Percentiles rank a stretch among this genome's conserved stretches.
phyloP scores from a whole-genome alignment of 2,329 filamentous ascomycete genomes.

The Sordariomycetes sp. region DNA sequence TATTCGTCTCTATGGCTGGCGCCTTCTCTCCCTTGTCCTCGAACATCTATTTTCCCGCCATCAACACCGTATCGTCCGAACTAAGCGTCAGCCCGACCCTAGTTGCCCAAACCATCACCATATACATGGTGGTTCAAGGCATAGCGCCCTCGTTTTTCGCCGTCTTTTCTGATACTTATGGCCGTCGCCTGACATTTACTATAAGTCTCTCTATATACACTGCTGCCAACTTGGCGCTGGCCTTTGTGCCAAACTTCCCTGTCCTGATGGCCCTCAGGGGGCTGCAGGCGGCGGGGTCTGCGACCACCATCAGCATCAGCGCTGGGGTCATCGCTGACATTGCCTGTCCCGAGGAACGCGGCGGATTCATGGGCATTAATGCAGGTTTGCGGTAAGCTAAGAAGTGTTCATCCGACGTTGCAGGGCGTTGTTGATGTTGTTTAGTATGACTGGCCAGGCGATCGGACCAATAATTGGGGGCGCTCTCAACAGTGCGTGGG shows the following conservation, averaged over 20 bases:
- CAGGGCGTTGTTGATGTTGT: too few species aligned
- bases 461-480: constrained; percentile 23
- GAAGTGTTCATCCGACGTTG: not conserved
- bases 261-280: constrained; percentile 8
- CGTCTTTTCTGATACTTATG: constrained; percentile 24
- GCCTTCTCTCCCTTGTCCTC: constrained; percentile 12
- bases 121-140: constrained; percentile 33
- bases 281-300: constrained; percentile 11
- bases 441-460: constrained; percentile 9
- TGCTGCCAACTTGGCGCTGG: constrained; percentile 7
- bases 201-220: constrained; percentile 5
- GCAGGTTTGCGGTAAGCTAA: constrained; percentile 5
- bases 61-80: constrained; percentile 11
- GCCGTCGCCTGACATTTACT: constrained; percentile 7
- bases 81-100: constrained; percentile 12
- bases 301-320: constrained; percentile 13
- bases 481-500: constrained; percentile 12
- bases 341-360: constrained; percentile 9
- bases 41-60: constrained; percentile 17
- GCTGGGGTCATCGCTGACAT: constrained; percentile 13
- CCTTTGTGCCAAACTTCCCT: constrained; percentile 5
- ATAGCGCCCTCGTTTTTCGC: constrained; percentile 31
- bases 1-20: constrained; percentile 10
- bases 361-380: constrained; percentile 12
- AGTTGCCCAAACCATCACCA: constrained; percentile 27